Percentiles rank a stretch among this genome's conserved stretches.
Conservation (phyloP, 805 yeast genomes). For the Metschnikowia drakensbergensis region DNA sequence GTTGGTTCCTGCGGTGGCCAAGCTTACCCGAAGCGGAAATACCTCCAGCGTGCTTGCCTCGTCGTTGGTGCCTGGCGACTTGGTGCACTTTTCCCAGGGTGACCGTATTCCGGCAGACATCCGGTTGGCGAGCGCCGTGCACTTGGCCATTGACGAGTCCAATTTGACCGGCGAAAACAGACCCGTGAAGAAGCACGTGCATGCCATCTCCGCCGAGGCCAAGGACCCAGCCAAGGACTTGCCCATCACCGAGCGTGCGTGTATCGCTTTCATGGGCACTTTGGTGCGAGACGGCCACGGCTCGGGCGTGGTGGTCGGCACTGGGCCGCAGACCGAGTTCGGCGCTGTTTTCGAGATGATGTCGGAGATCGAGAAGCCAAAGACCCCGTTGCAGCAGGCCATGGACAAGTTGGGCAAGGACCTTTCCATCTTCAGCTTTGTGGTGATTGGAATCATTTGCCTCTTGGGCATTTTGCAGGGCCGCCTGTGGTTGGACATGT, state of each 20-base stretch:
- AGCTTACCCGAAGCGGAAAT: conserved; percentile 76
- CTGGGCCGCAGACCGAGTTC: conserved; percentile 85
- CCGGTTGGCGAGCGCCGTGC: conserved; percentile 73
- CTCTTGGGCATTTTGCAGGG: conserved; percentile 89
- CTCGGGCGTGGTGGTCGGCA: conserved; percentile 86
- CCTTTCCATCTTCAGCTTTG: conserved; percentile 77
- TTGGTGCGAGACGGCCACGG: conserved; percentile 96
- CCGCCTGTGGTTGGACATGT: conserved; percentile 94
- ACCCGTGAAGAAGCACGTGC: conserved; percentile 69
- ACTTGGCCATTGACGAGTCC: conserved; percentile 85
- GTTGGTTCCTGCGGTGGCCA: conserved; percentile 95
- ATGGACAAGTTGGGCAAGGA: conserved; percentile 97
- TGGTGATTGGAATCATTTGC: conserved; percentile 87
- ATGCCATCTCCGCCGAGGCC: conserved; percentile 30
- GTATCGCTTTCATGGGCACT: conserved; percentile 96
- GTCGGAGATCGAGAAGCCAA: conserved; percentile 93
- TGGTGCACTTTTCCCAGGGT: conserved; percentile 85
- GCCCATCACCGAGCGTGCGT: conserved; percentile 64
- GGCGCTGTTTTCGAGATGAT: conserved; percentile 95
- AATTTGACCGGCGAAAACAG: conserved; percentile 93
- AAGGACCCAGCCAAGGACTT: conserved; percentile 29
- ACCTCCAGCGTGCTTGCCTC: conserved; percentile 82
- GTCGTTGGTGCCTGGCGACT: conserved; percentile 90
- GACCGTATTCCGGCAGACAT: conserved; percentile 97
- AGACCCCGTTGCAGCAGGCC: conserved; percentile 91